phyloP scores from a whole-genome alignment of 106 monocot genomes.

The Ottelia alismoides region DNA sequence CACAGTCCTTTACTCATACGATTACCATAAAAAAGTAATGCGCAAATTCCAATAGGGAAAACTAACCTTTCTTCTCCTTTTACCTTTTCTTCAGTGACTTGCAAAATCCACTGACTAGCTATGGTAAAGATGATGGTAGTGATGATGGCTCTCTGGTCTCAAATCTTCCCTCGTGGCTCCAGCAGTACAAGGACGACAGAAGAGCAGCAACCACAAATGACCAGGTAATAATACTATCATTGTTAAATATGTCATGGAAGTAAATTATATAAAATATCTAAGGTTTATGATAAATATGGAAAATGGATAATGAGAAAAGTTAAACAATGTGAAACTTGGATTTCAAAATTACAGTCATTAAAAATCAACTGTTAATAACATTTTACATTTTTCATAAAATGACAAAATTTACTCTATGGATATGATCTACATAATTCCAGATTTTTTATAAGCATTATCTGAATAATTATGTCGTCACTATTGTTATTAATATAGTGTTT shows the following conservation, averaged over 20 bases:
- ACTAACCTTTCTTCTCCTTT: neutral
- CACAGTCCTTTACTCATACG: neutral
- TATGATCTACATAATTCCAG: no score
- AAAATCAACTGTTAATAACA: no score
- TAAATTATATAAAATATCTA: neutral
- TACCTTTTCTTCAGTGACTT: constrained; percentile 1
- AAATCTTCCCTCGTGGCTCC: constrained; percentile 65
- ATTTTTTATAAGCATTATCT: no score
- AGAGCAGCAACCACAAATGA: constrained; percentile 12
- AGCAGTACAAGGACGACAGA: constrained; percentile 34
- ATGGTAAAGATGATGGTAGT: neutral
- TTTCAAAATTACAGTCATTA: no score
- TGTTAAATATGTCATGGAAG: neutral
- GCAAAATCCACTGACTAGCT: constrained; percentile 2
- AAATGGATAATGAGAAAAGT: no score
- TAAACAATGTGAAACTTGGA: no score
- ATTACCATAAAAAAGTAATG: neutral
- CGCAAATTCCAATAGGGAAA: neutral
- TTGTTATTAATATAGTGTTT: no score
- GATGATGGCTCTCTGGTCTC: neutral
- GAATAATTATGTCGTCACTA: no score
- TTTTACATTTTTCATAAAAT: neutral
- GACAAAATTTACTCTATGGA: no score
- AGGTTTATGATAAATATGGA: no score
- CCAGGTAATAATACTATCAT: constrained; percentile 17